phyloP scores from a whole-genome alignment of 805 yeast species.

The Candida nemodendra region DNA sequence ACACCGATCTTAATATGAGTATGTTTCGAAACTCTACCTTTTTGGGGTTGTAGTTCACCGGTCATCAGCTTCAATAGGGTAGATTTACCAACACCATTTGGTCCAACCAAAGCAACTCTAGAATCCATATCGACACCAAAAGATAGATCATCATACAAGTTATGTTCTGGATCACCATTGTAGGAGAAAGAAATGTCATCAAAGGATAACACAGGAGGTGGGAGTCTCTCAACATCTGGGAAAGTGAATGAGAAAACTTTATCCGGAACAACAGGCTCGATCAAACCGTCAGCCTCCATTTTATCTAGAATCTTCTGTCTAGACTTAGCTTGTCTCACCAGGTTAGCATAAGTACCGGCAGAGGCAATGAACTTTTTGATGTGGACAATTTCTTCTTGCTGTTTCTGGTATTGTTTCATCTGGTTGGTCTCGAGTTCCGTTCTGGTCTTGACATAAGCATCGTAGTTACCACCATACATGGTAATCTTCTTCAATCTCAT shows the following conservation, averaged over 20 bases:
- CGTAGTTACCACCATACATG: constrained; percentile 97
- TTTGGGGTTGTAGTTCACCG: constrained; percentile 85
- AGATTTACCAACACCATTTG: constrained; percentile 99
- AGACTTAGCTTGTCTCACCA: constrained; percentile 98
- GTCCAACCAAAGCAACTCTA: constrained; percentile 95
- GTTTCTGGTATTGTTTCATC: constrained; percentile 95
- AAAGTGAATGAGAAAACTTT: constrained; percentile 92
- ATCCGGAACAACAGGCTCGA: constrained; percentile 89
- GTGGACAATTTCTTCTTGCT: constrained; percentile 98
- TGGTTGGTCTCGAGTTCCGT: constrained; percentile 92
- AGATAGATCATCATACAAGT: constrained; percentile 84
- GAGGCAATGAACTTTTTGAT: constrained; percentile 98
- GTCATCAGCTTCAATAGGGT: constrained; percentile 95
- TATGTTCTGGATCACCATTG: constrained; percentile 78
- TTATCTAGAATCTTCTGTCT: constrained; percentile 98
- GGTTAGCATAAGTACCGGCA: constrained; percentile 99
- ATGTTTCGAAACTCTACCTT: constrained; percentile 95
- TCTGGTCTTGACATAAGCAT: constrained; percentile 93
- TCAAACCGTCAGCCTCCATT: constrained; percentile 99
- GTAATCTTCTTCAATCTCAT: constrained; percentile 80
- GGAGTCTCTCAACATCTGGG: constrained; percentile 94
- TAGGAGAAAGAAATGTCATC: constrained; percentile 93
- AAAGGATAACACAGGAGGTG: constrained; percentile 97
- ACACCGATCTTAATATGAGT: constrained; percentile 98
- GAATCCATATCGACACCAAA: constrained; percentile 99